Evolutionary conservation across 1,139 yeast genomes (phyloP).

Genomic region (Barnettozyma hawaiiensis): DNA sequence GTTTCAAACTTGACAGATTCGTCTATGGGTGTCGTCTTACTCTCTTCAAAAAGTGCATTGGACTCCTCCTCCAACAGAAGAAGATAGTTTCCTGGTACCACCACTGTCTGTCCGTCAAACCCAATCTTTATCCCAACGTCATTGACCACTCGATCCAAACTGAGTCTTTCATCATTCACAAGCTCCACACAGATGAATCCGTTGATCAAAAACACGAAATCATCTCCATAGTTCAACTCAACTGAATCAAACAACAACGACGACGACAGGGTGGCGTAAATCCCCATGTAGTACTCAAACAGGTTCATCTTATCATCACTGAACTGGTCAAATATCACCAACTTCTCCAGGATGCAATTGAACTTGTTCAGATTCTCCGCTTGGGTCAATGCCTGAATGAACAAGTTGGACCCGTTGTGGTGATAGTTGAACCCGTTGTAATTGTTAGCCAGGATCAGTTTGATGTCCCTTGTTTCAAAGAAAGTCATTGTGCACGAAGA

Average conservation of each 20-base stretch:
- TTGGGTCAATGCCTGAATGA: slow-evolving; percentile 13
- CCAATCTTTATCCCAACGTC: slow-evolving; percentile 5
- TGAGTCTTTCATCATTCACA: slow-evolving; percentile 16
- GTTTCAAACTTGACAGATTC: slow-evolving; percentile 3
- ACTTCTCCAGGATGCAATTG: slow-evolving; percentile 16
- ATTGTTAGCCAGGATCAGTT: slow-evolving; percentile 22
- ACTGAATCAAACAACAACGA: slow-evolving; percentile 3
- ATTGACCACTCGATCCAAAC: neutral
- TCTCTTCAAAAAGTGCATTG: slow-evolving; percentile 4
- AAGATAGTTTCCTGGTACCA: slow-evolving; percentile 3
- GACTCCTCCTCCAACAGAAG: too few species aligned
- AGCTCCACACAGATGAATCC: slow-evolving; percentile 12
- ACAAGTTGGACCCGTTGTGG: slow-evolving; percentile 14
- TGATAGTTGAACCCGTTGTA: slow-evolving; percentile 19
- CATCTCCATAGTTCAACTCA: slow-evolving; percentile 17
- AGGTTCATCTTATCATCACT: slow-evolving; percentile 20
- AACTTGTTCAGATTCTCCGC: slow-evolving; percentile 16
- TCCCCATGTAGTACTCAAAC: slow-evolving; percentile 16
- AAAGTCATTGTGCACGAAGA: slow-evolving; percentile 14
- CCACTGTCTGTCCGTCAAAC: neutral
- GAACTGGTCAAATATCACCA: slow-evolving; percentile 22
- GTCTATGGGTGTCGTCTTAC: neutral
- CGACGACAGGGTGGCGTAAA: slow-evolving; percentile 7
- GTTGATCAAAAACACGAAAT: slow-evolving; percentile 13
- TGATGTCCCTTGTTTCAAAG: slow-evolving; percentile 12